These are phyloP conservation scores for Saccharata proteae DNA, from an alignment of 2,329 filamentous ascomycete species.

Conservation along the genomic window DNA sequence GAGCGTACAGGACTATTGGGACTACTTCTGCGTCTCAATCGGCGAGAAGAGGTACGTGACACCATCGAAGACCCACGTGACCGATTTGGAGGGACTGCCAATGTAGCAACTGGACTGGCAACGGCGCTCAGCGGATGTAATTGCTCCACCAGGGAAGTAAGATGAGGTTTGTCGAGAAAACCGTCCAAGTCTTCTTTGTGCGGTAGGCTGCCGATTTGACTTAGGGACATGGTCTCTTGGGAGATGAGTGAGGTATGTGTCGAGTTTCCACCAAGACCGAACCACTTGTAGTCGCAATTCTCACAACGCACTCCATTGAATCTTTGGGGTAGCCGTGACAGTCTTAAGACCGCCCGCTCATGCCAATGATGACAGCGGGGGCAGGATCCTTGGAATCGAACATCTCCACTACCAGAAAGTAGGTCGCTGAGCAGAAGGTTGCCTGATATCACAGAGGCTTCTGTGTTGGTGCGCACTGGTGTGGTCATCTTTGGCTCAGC, in stretches of 20 bases:
- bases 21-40: not conserved
- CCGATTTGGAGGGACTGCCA: slow-evolving; percentile 3
- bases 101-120: slow-evolving; percentile 6
- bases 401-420: slow-evolving; percentile 6
- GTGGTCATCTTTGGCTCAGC: too few species aligned
- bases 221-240: slow-evolving; percentile 4
- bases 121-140: slow-evolving; percentile 9
- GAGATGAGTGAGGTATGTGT: slow-evolving; percentile 10
- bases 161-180: slow-evolving; percentile 1
- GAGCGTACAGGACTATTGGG: not conserved
- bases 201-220: not conserved
- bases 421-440: slow-evolving; percentile 3
- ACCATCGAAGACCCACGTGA: too few species aligned
- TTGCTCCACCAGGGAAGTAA: slow-evolving; percentile 1
- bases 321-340: slow-evolving; percentile 7
- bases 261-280: slow-evolving; percentile 10
- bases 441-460: too few species aligned
- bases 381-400: slow-evolving; percentile 9
- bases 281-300: slow-evolving; percentile 10
- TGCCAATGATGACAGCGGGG: slow-evolving; percentile 11
- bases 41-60: too few species aligned
- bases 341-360: slow-evolving; percentile 4
- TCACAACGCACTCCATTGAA: slow-evolving; percentile 10
- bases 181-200: not conserved
- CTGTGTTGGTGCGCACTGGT: too few species aligned